phyloP scores from a whole-genome alignment of 495 filamentous ascomycete species.

The Penicillium subrubescens region DNA sequence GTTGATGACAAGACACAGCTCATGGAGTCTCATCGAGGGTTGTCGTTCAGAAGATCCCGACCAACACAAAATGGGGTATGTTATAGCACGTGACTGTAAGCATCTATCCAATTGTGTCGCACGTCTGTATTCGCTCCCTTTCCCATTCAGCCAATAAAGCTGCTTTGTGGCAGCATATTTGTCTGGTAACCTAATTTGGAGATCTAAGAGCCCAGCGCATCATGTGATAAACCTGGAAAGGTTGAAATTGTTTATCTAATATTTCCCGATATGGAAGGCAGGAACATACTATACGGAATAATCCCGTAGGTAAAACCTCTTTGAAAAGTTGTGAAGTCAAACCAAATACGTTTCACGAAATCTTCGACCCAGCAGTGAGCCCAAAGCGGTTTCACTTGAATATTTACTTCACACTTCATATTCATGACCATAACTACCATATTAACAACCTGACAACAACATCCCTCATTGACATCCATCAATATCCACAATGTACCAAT shows the following conservation, averaged over 20 bases:
- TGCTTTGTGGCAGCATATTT: no score
- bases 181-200: no score
- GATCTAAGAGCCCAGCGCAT: no score
- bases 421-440: not conserved
- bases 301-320: no score
- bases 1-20: not conserved
- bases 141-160: no score
- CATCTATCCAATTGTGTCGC: no score
- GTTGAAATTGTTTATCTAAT: no score
- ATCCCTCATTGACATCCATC: slow-evolving; percentile 20
- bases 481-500: slow-evolving; percentile 30
- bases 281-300: no score
- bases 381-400: not conserved
- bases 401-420: not conserved
- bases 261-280: no score
- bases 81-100: no score
- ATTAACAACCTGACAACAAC: not conserved
- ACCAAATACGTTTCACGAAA: not conserved
- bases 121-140: no score
- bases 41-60: not conserved
- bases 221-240: no score
- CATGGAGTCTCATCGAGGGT: not conserved
- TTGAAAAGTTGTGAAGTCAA: not conserved
- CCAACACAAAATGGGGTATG: not conserved
- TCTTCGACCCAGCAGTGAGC: slow-evolving; percentile 7